Percentiles rank a stretch among this genome's conserved stretches.
These are phyloP conservation scores for Plasmodium gallinaceum DNA, from an alignment of 169 alveolate genomes.

Conservation along the genomic window DNA sequence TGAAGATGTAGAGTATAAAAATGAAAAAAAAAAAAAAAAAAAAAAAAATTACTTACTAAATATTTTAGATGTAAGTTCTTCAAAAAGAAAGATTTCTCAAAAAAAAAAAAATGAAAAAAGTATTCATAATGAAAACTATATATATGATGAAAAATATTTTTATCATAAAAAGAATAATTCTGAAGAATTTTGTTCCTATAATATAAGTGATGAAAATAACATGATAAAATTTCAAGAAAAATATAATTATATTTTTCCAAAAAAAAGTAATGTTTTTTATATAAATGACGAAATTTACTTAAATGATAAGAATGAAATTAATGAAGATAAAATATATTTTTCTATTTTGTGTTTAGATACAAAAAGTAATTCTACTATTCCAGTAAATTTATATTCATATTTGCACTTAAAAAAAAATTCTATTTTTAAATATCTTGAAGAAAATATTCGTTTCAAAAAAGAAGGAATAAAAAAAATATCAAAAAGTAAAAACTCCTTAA, in stretches of 20 bases:
- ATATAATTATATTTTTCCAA: background rate
- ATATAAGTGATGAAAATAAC: background rate
- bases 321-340: conserved; percentile 1
- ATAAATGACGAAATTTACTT: background rate
- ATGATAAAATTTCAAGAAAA: background rate
- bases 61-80: background rate
- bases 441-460: conserved; percentile 31
- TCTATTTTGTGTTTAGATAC: conserved; percentile 37
- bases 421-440: conserved; percentile 54
- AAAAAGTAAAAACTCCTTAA: background rate
- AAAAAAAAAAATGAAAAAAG: background rate
- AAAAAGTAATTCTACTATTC: conserved; percentile 17
- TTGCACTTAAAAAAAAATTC: conserved; percentile 39
- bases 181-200: background rate
- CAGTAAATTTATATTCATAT: conserved; percentile 41
- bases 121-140: too few relatives aligned
- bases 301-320: background rate
- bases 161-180: background rate
- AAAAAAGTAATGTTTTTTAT: background rate
- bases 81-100: background rate
- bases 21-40: background rate
- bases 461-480: background rate
- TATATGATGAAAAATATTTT: background rate
- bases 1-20: background rate
- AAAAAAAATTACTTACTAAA: background rate